Evolutionary conservation across 208 protist genomes (phyloP).

Genomic region (Wallacemonas sp.): DNA sequence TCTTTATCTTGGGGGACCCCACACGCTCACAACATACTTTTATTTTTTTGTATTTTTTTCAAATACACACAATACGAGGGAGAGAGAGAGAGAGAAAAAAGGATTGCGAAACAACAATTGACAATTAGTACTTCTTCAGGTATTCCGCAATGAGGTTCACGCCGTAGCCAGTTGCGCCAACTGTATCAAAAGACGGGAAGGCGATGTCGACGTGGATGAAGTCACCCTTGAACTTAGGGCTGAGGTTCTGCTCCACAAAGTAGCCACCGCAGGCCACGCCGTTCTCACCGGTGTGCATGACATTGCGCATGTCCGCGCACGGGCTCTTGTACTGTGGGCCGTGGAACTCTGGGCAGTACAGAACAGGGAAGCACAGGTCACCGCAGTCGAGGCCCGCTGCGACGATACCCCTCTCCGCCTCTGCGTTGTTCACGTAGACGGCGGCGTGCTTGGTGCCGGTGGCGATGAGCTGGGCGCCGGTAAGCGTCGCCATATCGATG

Average conservation of each 20-base stretch:
- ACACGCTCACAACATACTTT: too few species aligned
- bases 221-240: conserved; percentile 60
- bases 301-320: conserved; percentile 78
- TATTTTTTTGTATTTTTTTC: too few species aligned
- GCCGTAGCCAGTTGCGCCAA: conserved; percentile 78
- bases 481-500: conserved; percentile 92
- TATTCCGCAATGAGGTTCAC: conserved; percentile 68
- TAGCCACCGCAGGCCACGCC: conserved; percentile 74
- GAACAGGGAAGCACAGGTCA: conserved; percentile 78
- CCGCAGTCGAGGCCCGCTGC: conserved; percentile 51
- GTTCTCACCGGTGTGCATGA: conserved; percentile 49
- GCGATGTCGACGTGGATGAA: conserved; percentile 89
- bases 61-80: too few species aligned
- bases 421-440: conserved; percentile 67
- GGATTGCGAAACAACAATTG: conserved; percentile 13
- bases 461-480: conserved; percentile 86
- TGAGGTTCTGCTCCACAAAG: conserved; percentile 72
- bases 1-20: too few species aligned
- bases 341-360: conserved; percentile 89
- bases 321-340: conserved; percentile 59
- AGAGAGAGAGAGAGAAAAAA: background rate
- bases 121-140: conserved; percentile 31
- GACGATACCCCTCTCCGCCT: conserved; percentile 55
- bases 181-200: conserved; percentile 56
- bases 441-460: conserved; percentile 79